Evolutionary conservation across 1,139 yeast species (phyloP).

Genomic region (Entelexis sorbosivorans): DNA sequence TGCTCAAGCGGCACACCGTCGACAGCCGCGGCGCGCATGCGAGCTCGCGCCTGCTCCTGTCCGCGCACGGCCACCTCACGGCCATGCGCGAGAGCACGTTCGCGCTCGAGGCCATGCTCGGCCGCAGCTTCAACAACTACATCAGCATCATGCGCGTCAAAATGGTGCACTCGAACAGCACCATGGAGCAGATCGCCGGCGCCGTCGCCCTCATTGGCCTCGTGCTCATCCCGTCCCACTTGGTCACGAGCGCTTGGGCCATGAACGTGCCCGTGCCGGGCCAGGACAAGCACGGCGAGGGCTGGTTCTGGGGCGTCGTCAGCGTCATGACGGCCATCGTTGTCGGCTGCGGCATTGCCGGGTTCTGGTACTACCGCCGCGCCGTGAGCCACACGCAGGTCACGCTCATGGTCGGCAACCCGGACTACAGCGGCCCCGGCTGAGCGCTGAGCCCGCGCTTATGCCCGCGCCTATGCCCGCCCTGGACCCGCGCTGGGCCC

Average conservation of each 20-base stretch:
- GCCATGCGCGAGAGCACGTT: background rate
- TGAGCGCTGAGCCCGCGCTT: no score
- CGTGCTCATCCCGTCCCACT: slow-evolving; percentile 8
- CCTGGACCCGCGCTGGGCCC: no score
- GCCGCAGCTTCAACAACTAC: slow-evolving; percentile 8
- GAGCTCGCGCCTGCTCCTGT: background rate
- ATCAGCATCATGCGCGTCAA: slow-evolving; percentile 12
- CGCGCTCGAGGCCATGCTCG: slow-evolving; percentile 6
- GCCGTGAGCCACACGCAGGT: slow-evolving; percentile 1
- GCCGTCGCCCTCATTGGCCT: slow-evolving; percentile 6
- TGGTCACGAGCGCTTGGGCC: slow-evolving; percentile 12
- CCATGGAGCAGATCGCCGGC: slow-evolving; percentile 11
- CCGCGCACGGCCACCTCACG: slow-evolving; percentile 6
- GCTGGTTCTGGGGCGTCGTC: slow-evolving; percentile 11
- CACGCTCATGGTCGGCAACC: background rate
- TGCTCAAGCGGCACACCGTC: background rate
- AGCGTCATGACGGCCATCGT: background rate
- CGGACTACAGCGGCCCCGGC: background rate
- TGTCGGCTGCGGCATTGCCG: background rate
- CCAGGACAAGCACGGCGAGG: background rate
- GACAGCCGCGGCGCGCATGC: background rate
- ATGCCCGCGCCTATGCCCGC: no score
- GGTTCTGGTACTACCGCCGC: slow-evolving; percentile 1
- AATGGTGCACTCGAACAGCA: slow-evolving; percentile 10
- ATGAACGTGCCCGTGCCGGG: slow-evolving; percentile 12